Evolutionary conservation across 306 rosid genomes (phyloP).

Genomic region (Oemleria cerasiformis): DNA sequence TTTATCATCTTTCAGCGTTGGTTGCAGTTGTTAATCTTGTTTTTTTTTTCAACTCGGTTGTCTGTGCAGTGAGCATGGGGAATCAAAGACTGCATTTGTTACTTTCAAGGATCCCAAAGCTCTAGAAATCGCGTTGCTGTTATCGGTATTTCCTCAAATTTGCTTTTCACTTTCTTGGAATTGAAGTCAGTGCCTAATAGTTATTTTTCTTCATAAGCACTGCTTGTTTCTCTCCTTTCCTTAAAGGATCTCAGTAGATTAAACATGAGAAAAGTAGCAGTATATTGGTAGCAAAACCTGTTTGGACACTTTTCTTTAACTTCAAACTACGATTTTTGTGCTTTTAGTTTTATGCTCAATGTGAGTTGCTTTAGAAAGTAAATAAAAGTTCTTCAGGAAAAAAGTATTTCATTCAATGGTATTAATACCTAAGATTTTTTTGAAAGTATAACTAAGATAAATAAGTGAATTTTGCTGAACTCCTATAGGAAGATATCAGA

Average conservation of each 20-base stretch:
- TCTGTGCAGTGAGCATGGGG: conserved; percentile 67
- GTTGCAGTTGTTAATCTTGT: conserved; percentile 9
- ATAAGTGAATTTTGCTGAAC: not conserved
- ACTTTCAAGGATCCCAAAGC: conserved; percentile 91
- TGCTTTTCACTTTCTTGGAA: conserved; percentile 21
- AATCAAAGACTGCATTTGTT: conserved; percentile 81
- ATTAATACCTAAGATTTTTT: too few relatives aligned
- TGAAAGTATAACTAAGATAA: not conserved
- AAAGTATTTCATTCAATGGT: not conserved
- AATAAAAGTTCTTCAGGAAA: not conserved
- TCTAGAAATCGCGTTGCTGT: conserved; percentile 78
- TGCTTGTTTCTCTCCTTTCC: not conserved
- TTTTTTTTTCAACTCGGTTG: conserved; percentile 7
- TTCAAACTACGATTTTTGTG: not conserved
- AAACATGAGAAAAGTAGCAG: not conserved
- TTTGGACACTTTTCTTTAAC: not conserved
- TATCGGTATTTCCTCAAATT: conserved; percentile 60
- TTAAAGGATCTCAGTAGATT: not conserved
- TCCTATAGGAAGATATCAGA: not conserved
- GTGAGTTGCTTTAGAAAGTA: not conserved
- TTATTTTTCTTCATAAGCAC: not conserved
- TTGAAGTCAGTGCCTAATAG: conserved; percentile 1
- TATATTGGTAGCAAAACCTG: not conserved
- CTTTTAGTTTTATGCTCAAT: not conserved
- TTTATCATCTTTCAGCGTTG: not conserved